These are phyloP conservation scores for Phytophthora uliginosa DNA, from an alignment of 352 stramenopile genomes.

Conservation along the genomic window DNA sequence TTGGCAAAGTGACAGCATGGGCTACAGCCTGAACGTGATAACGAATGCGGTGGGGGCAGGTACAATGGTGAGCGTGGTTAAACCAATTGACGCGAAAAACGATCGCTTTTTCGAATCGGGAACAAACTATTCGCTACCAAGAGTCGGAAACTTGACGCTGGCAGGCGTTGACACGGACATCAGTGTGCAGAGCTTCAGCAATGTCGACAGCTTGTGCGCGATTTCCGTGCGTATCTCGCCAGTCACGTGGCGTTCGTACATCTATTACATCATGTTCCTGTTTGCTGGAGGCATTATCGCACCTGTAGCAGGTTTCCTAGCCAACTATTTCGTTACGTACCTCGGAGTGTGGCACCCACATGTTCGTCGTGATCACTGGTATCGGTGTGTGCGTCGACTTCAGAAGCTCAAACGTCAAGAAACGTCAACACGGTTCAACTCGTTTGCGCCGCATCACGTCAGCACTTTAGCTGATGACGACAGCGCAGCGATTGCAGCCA, in stretches of 20 bases:
- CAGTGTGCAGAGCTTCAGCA: conserved; percentile 55
- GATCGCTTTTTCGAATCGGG: conserved; percentile 61
- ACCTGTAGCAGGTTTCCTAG: conserved; percentile 64
- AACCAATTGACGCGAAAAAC: conserved; percentile 64
- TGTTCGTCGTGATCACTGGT: conserved; percentile 88
- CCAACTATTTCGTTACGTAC: conserved; percentile 87
- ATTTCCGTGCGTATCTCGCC: conserved; percentile 70
- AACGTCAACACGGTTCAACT: conserved; percentile 78
- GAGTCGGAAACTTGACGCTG: conserved; percentile 62
- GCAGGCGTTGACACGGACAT: conserved; percentile 55
- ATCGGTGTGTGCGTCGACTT: conserved; percentile 73
- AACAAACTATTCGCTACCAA: conserved; percentile 37
- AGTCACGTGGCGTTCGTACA: conserved; percentile 65
- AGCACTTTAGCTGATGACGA: conserved; percentile 55
- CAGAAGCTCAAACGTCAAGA: conserved; percentile 86
- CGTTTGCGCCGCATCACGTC: conserved; percentile 76
- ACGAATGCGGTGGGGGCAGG: conserved; percentile 65
- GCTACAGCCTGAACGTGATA: conserved; percentile 69
- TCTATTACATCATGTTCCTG: conserved; percentile 77
- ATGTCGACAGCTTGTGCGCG: conserved; percentile 62
- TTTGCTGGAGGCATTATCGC: conserved; percentile 81
- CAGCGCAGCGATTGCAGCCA: conserved; percentile 32
- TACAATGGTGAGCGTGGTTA: conserved; percentile 72
- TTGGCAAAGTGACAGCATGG: conserved; percentile 69
- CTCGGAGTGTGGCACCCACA: conserved; percentile 87